Evolutionary conservation across 2,329 filamentous ascomycete species (phyloP), one percentile per base, ranked within the genome.

Genomic region (Clathrospora elynae): DNA sequence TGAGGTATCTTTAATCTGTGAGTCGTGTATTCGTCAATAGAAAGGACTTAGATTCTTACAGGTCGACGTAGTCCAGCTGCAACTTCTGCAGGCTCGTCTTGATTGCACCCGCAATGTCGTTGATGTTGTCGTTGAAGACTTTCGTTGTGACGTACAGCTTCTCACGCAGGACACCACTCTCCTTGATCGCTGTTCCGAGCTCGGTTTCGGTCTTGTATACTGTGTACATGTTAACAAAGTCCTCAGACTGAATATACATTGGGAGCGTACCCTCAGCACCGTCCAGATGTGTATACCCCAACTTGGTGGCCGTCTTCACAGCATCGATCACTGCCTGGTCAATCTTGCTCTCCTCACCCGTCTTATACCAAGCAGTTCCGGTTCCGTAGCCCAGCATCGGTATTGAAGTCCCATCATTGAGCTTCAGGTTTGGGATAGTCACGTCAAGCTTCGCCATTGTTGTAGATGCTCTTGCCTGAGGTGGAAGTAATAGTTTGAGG

Each of bases 251-350:
- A 6, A 12, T 3, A 9, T 2, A 8, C 12, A 9, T 6, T 14
- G 17, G 4, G 19, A 2, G 52, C 70, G 43, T 64, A 84, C 84
- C 72, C 73, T 91, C 84, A 13, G 88, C 88, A 29, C 87, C 82
- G 66, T 92, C 88, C 3, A 91, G 75, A 61, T 91, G 87, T 44
- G 78, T 77, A 67, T 84, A 90, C 16, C 85, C 87, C n/a, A 81
- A 68, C 40, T 80, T 78, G 57, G 90, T 85, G 20, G 87, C 87
- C 51, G 72, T 77, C 42, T 85, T 79, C 30, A 78, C 73, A 1
- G 72, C 69, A 36, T 84, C 79, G 10, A 84, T 73, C 35, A 78
- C 72, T 4, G 76, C 73, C 42, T 82, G 71, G 53, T 88, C 83
- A 28, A 84, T 71, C 32, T 77, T 71, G 33, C 67, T 64, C 46